Conservation (phyloP, 495 filamentous ascomycete genomes). For the Neurospora africana region DNA sequence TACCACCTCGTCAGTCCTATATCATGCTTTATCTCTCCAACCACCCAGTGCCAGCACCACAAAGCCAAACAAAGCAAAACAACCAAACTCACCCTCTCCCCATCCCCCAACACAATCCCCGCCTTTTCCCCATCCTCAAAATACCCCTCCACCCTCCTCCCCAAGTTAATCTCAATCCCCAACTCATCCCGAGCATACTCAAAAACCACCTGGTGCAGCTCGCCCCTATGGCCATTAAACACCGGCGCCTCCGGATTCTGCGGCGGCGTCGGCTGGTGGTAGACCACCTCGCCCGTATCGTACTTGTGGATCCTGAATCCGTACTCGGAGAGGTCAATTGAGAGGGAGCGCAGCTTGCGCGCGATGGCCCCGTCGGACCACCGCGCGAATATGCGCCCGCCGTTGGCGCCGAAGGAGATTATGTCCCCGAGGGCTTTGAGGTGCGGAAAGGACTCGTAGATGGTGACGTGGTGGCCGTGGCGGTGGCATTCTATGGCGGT, state of each 20-base stretch:
- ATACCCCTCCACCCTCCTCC: slow-evolving; percentile 41
- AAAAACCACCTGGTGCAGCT: slow-evolving; percentile 49
- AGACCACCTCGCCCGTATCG: slow-evolving; percentile 49
- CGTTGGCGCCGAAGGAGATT: slow-evolving; percentile 54
- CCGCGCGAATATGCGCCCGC: slow-evolving; percentile 43
- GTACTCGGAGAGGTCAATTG: slow-evolving; percentile 40
- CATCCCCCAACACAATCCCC: slow-evolving; percentile 43
- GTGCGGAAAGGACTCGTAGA: slow-evolving; percentile 49
- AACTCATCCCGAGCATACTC: slow-evolving; percentile 46
- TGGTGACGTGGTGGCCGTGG: slow-evolving; percentile 47
- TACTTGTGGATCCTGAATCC: slow-evolving; percentile 54
- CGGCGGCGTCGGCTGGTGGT: slow-evolving; percentile 39
- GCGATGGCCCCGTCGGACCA: slow-evolving; percentile 41
- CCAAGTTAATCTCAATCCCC: slow-evolving; percentile 45
- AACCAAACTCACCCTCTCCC: slow-evolving; percentile 25
- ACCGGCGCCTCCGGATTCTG: slow-evolving; percentile 40
- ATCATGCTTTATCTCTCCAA: background rate
- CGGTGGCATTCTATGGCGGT: slow-evolving; percentile 53
- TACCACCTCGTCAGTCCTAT: background rate
- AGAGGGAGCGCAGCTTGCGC: slow-evolving; percentile 36
- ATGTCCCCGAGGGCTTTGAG: slow-evolving; percentile 52
- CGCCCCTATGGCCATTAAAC: slow-evolving; percentile 51
- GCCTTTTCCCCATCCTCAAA: slow-evolving; percentile 44
- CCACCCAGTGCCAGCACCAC: no score
- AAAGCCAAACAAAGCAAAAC: no score